Evolutionary conservation across 2,329 filamentous ascomycete genomes (phyloP).

Genomic region (Ploettnerulaceae sp.): DNA sequence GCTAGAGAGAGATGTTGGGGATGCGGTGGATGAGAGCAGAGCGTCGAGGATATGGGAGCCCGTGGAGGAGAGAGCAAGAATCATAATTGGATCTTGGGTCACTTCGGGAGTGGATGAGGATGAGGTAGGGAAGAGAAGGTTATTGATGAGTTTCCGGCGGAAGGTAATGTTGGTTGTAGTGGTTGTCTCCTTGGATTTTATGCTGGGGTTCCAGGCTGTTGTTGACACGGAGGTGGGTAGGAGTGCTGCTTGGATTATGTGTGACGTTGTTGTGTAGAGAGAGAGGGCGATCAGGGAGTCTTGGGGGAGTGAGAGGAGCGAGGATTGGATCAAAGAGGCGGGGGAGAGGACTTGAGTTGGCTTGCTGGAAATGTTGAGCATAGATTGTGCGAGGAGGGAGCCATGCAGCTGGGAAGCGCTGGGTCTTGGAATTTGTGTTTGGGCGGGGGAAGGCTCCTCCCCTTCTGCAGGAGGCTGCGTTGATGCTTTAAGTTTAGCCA

Average conservation of each 20-base stretch:
- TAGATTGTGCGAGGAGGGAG: constrained; percentile 72
- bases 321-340: constrained; percentile 59
- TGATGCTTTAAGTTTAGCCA: constrained; percentile 45
- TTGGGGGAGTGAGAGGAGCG: constrained; percentile 55
- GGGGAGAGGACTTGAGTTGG: constrained; percentile 37
- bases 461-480: constrained; percentile 32
- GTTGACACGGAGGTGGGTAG: constrained; percentile 37
- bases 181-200: background rate
- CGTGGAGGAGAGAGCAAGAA: constrained; percentile 49
- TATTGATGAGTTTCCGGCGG: constrained; percentile 57
- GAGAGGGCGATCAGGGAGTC: constrained; percentile 60
- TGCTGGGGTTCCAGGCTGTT: background rate
- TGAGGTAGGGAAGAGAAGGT: constrained; percentile 42
- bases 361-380: constrained; percentile 68
- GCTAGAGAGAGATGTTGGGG: constrained; percentile 7
- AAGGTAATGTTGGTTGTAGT: constrained; percentile 55
- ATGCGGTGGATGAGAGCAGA: constrained; percentile 44
- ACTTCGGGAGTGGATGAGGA: background rate
- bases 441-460: constrained; percentile 28
- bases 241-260: constrained; percentile 60
- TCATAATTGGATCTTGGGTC: constrained; percentile 17
- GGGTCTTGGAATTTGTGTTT: constrained; percentile 28
- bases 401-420: constrained; percentile 65
- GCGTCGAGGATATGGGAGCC: constrained; percentile 65
- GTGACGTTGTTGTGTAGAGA: constrained; percentile 44